Base-by-base conservation (phyloP, 1,284 basidiomycete species). In the Cystobasidiaceae sp. region DNA sequence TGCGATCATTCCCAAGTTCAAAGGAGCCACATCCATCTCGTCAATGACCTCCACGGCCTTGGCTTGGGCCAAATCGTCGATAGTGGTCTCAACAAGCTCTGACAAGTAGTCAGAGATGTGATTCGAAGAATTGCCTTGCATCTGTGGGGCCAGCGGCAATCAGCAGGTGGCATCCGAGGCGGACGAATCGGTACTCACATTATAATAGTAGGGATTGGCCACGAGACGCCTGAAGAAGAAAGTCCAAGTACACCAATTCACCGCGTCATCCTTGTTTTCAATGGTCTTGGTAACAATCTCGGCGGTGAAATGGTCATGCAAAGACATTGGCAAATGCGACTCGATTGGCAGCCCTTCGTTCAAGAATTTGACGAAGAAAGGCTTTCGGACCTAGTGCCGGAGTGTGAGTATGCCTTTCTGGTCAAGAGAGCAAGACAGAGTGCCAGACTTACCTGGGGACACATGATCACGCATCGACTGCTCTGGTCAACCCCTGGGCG, bases 241-340 rank as follows among this genome's bases (percentile, higher is more conserved):
- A 25, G 90, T 90, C 90, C 90, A 94, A 0, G 91, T 94, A 67
- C 93, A 78, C 71, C 93, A 92, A 77, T 94, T 91, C 69, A 73
- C 72, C 1, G 71, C 73, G 46, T 73, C 73, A 49, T 97, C 93
- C 81, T 96, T 97, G 79, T 94, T 96, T 80, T 97, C 93, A 68
- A 99, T 96, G 3, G 94, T 98, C 54, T 93, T 93, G 30, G 97
- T 91, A 11, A 93, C 93, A 71, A 98, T 96, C 79, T 99, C 96
- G 0, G 94, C 91, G 68, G 98, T 84, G 85, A 98, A 97, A 77
- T 97, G 97, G 77, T 98, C 96, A 74, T 97, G 93, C 6, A 91
- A 80, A 75, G 88, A 83, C 76, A 88, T 85, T 1, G 88, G 87
- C 5, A 97, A 79, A 75, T 93, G 91, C 0, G 90, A 93, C 76